Evolutionary conservation across 257 asterid genomes (phyloP), one percentile per base, ranked within the genome.

Genomic region (Gentiana dahurica): DNA sequence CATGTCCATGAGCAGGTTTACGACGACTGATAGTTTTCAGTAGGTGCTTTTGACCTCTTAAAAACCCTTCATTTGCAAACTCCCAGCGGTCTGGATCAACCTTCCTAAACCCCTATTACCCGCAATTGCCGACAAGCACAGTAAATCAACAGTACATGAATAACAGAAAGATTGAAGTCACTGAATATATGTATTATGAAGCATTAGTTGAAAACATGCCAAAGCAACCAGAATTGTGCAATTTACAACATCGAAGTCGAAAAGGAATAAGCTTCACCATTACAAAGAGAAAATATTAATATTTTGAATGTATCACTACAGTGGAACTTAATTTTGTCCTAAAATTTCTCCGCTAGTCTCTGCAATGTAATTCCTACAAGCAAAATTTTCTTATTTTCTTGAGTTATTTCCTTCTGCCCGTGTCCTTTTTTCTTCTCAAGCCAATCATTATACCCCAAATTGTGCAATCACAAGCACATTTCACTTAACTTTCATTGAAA

Each of bases 1-100:
- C 73, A 36, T 84, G 93, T 62, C 95, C 95, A 35, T 81, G 92
- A 5, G 75, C 88, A 60, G 95, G 90, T 68, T 84, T 89, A 49
- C 93, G 72, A 24, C 97, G 89, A 65, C 53, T 86, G 64, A 89
- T 89, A 52, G 71, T 73, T 64, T 76, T 86, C 52, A 89, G 94
- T 32, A 89, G 86, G 66, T 89, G 94, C 58, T 79, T 86, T 65
- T 84, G 95, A 52, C 95, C 97, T 69, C 95, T 75, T 77, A 89
- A 75, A 71, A 89, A 89, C 9, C 94, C 94, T 75, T 86, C 95
- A 37, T 89, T 89, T 49, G 95, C 97, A 60, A 86, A 89, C 77
- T 86, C 94, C 93, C 95, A 89, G 64, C 95, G 90, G 64, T 86
- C 93, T 8, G 95, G 97, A 70, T 89, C 95, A 52, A 89, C 88